Base-by-base conservation (phyloP, 352 stramenopile species). In the Phytophthora rubi region DNA sequence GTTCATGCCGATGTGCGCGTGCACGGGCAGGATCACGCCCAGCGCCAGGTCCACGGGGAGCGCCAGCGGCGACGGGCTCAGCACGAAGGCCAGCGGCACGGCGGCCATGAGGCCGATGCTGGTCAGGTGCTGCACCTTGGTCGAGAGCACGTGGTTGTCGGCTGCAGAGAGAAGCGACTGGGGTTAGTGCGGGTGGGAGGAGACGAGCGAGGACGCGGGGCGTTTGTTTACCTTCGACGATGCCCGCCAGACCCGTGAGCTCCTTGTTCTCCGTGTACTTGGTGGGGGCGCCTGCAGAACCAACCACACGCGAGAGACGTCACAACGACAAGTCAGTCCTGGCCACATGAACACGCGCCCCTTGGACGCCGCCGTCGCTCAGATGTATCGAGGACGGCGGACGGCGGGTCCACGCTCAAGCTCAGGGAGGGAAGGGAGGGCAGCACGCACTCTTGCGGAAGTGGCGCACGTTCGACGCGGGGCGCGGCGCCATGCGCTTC, bases 1-100 rank as follows among this genome's bases (percentile, higher is more conserved):
- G 84, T 98, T 98, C 80, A 98, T 90, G 54, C 95, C 94, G 54
- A 98, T 96, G 83, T 97, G 96, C 35, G 81, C 82, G 78, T 98
- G 95, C 44, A 95, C 79, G 3, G 93, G 85, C 70, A 98, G 84
- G 49, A 95, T 80, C 45, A 90, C 82, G 48, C 90, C 83, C 15
- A 98, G 69, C 47, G 85, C 78, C 52, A 91, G 72, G 73, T 97
- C 90, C 51, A 97, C 86, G 3, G 89, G 87, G 37, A 93, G 39
- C 54, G 75, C 76, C 23, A 95, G 65, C 28, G 79, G 54, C 68
- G 88, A 95, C n/a, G 88, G 88, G 66, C 85, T 93, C 56, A 94
- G 71, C 47, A 92, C 71, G 58, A 94, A 86, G 49, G 88, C 88
- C n/a, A 85, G 68, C 0, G 88, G 88, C 65, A 90, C 76, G 26